A percentile compares a stretch with the other conserved stretches of the same genome.
phyloP scores from a whole-genome alignment of 768 basidiomycete genomes.

The Pleurotus pulmonarius region DNA sequence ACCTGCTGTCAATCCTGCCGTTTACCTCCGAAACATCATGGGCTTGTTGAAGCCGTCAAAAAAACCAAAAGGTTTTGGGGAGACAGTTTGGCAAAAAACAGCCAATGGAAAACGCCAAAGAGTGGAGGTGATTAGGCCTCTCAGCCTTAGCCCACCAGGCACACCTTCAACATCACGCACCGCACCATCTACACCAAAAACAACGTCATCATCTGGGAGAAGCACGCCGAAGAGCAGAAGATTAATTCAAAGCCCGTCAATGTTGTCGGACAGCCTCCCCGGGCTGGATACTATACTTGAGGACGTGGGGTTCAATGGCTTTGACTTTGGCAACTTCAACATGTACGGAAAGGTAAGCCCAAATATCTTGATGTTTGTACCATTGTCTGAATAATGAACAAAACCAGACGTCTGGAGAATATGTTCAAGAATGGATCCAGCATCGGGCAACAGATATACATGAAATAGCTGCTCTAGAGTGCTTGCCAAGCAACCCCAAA shows the following conservation, averaged over 20 bases:
- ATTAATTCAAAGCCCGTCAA: no score
- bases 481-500: no score
- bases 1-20: no score
- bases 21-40: no score
- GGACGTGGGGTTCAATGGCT: neutral
- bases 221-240: no score
- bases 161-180: no score
- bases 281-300: neutral
- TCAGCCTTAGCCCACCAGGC: no score
- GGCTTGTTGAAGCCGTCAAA: neutral
- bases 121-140: neutral
- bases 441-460: neutral
- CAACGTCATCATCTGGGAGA: no score
- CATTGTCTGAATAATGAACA: no score
- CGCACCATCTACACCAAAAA: no score
- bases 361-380: no score
- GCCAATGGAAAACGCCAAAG: neutral
- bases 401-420: neutral
- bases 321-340: neutral
- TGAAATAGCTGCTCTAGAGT: neutral
- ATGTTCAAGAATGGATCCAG: neutral
- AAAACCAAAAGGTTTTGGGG: neutral
- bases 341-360: neutral
- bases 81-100: neutral
- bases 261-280: no score